phyloP scores from a whole-genome alignment of 345 rosid genomes.

The Noccaea caerulescens region DNA sequence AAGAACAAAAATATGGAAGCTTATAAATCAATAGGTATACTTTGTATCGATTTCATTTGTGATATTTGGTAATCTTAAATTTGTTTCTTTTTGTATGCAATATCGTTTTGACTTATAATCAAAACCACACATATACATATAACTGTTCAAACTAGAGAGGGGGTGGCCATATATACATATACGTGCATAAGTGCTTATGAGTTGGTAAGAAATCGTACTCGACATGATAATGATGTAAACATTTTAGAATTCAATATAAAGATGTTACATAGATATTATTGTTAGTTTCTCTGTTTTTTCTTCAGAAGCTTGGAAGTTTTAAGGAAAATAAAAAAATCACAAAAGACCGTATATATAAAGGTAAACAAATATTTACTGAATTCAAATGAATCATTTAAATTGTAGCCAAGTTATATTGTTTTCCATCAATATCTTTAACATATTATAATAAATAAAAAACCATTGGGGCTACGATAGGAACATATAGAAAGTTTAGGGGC shows the following conservation, averaged over 20 bases:
- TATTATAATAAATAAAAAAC: too few relatives aligned
- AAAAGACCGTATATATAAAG: background rate
- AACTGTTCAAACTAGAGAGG: background rate
- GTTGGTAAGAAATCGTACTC: conserved; percentile 14
- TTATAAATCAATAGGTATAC: background rate
- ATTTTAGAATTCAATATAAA: background rate
- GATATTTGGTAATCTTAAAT: conserved; percentile 1
- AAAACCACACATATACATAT: background rate
- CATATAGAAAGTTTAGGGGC: background rate
- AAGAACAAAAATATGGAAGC: conserved; percentile 4
- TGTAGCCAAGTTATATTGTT: too few relatives aligned
- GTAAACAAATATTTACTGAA: background rate
- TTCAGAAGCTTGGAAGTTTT: background rate
- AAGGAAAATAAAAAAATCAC: background rate
- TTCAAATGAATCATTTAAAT: background rate
- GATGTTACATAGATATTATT: too few relatives aligned
- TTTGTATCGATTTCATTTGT: background rate
- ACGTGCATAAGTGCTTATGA: background rate
- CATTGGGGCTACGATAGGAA: too few relatives aligned
- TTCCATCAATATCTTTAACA: too few relatives aligned
- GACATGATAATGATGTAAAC: background rate
- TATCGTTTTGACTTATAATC: conserved; percentile 4
- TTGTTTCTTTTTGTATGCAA: conserved; percentile 9
- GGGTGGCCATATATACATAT: conserved; percentile 1
- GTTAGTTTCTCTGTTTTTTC: background rate